Evolutionary conservation across 345 rosid genomes (phyloP), one percentile per base, ranked within the genome.

Genomic region (Zanthoxylum bungeanum): DNA sequence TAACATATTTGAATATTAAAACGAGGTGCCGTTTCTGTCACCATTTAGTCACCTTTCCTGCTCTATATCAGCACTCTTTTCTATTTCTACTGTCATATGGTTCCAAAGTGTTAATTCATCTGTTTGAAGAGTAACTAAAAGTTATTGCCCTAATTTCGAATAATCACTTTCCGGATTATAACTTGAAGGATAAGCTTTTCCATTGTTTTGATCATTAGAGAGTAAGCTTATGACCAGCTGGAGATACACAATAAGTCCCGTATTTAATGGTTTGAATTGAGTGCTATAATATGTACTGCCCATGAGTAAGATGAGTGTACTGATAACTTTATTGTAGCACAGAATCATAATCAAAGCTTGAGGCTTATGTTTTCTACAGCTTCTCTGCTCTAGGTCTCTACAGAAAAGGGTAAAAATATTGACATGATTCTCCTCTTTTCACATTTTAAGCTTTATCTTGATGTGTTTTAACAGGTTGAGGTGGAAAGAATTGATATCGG

Each of bases 401-500:
- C 1, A 57, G 7, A 31, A 5, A 12, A 4, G 11, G 17, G 11
- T 51, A 53, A 6, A 19, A 40, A 12, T 42, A 30, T 73, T 46
- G 21, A 36, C 49, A 68, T 24, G 19, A 24, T 42, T 40, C 31
- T 14, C 17, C 28, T 31, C 66, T 68, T 44, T 42, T 69, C 52
- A 57, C 31, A 24, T 71, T 60, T 64, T 66, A 64, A 24, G 19
- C 36, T 50, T 22, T 17, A 4, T 46, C 36, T 50, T 62, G 14
- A 50, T 63, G 46, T 34, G 52, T 36, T 17, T 65, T 68, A 64
- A 12, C 75, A 86, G 98, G 93, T 91, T 70, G 91, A 89, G 77
- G 95, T 91, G 73, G 98, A 93, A 73, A 82, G 81, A 72, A 90
- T 93, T 72, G 93, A 93, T 76, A 82, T 91, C 66, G 88, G 88